Conservation (phyloP, 371 early-diverging fungal species). For the Actinomortierella wolfii region DNA sequence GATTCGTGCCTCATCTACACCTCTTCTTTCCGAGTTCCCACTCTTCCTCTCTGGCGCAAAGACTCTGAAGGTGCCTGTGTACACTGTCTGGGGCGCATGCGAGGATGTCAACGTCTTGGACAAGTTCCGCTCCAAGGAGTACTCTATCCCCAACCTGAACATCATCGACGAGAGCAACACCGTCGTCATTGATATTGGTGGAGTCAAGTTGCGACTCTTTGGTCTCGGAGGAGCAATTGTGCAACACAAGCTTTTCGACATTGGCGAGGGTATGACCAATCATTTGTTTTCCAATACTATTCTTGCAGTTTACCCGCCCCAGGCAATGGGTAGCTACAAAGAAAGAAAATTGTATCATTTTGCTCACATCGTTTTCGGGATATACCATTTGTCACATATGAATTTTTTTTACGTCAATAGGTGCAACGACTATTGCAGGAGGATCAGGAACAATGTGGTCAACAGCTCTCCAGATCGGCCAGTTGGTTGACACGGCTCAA, state of each 20-base stretch:
- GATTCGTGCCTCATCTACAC: constrained; percentile 51
- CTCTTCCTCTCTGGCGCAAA: constrained; percentile 53
- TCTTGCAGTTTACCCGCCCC: too few relatives aligned
- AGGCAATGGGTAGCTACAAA: too few relatives aligned
- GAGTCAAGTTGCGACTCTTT: constrained; percentile 64
- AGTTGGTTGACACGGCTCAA: constrained; percentile 65
- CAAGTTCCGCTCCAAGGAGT: constrained; percentile 58
- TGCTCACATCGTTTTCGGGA: too few relatives aligned
- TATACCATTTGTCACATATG: too few relatives aligned
- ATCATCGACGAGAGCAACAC: constrained; percentile 65
- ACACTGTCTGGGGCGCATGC: constrained; percentile 71
- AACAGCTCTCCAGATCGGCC: constrained; percentile 69
- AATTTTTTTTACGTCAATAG: constrained; percentile 20
- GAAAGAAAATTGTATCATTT: too few relatives aligned
- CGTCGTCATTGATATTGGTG: constrained; percentile 61
- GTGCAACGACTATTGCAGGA: constrained; percentile 68
- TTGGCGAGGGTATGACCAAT: constrained; percentile 64
- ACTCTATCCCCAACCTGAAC: constrained; percentile 57
- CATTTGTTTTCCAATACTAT: too few relatives aligned
- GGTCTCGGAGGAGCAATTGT: constrained; percentile 72
- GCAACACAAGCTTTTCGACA: constrained; percentile 71
- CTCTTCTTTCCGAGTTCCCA: constrained; percentile 63
- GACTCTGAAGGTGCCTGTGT: constrained; percentile 62
- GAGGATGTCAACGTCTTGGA: constrained; percentile 70
- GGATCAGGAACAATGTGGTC: constrained; percentile 75